Evolutionary conservation across 768 basidiomycete genomes (phyloP), one percentile per base, ranked within the genome.

Genomic region (Xanthoconium stramineum): DNA sequence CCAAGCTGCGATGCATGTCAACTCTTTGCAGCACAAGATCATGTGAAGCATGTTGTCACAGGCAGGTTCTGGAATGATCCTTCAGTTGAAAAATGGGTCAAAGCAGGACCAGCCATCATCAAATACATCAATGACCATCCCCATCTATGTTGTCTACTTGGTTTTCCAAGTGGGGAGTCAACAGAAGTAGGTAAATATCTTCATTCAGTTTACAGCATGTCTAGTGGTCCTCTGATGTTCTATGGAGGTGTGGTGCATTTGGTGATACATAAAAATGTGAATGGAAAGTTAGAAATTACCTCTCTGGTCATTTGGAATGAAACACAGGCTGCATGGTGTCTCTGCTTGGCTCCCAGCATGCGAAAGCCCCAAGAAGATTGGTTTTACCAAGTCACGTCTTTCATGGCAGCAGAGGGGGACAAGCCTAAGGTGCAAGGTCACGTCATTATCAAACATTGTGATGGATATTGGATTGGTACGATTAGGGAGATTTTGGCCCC

Each of bases 1-100:
- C 74, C 65, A 0, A 69, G 66, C 6, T 55, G 44, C 2, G 68
- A 72, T 49, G 52, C 49, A 38, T 66, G 65, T 33, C 29, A 55
- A 5, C 6, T 44, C 1, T 66, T 66, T 43, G 51, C 49, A 0
- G 14, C 24, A 2, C 53, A 61, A 12, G 58, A 66, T 8, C 7
- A 28, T 1, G n/a, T 65, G 14, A 67, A 60, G 15, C 65, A 24
- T 4, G 4, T 24, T 24, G 24, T 24, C 24, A 24, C 24, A 24
- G 24, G 24, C 4, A 4, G 24, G 0, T 35, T 17, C 6, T 66
- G 66, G 60, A 17, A 17, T 28, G 39, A 67, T 32, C 19, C 58
- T 5, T 24, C 7, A 1, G 11, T 15, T 6, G 6, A 5, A 10
- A 49, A 20, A 17, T 50, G 47, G 47, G 40, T 43, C 11, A 43